phyloP scores from a whole-genome alignment of 768 basidiomycete genomes.

The Psilocybe azurescens region DNA sequence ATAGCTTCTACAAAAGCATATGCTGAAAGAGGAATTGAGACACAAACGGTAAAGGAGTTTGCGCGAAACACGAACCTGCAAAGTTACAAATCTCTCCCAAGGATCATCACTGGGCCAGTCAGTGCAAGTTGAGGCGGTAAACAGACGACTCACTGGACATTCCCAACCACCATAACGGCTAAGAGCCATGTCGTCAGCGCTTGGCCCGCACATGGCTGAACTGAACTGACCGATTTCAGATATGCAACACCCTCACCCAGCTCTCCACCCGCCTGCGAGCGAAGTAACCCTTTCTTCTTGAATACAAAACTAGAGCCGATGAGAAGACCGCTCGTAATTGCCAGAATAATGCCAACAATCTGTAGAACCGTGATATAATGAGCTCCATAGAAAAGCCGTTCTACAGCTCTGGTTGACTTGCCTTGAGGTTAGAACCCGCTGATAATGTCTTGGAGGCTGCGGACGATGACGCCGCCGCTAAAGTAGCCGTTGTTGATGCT shows the following conservation, averaged over 20 bases:
- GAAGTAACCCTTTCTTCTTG: constrained; percentile 94
- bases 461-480: constrained; percentile 46
- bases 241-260: constrained; percentile 92
- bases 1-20: constrained; percentile 94
- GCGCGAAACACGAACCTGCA: constrained; percentile 56
- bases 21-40: constrained; percentile 41
- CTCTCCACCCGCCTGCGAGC: constrained; percentile 79
- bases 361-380: constrained; percentile 29
- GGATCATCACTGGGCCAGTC: constrained; percentile 78
- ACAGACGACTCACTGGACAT: constrained; percentile 72
- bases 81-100: constrained; percentile 92
- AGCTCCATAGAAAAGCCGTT: background rate
- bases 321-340: constrained; percentile 79
- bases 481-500: constrained; percentile 37
- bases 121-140: background rate
- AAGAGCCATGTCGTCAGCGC: constrained; percentile 7
- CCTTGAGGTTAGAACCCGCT: constrained; percentile 57
- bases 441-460: constrained; percentile 39
- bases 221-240: constrained; percentile 81
- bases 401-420: background rate
- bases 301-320: constrained; percentile 95
- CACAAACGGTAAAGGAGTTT: constrained; percentile 30
- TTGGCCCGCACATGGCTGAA: constrained; percentile 7
- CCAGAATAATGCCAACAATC: constrained; percentile 81
- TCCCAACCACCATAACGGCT: constrained; percentile 93